These are phyloP conservation scores for Pseudocercospora fuligena DNA, from an alignment of 2,329 filamentous ascomycete species.

Conservation along the genomic window DNA sequence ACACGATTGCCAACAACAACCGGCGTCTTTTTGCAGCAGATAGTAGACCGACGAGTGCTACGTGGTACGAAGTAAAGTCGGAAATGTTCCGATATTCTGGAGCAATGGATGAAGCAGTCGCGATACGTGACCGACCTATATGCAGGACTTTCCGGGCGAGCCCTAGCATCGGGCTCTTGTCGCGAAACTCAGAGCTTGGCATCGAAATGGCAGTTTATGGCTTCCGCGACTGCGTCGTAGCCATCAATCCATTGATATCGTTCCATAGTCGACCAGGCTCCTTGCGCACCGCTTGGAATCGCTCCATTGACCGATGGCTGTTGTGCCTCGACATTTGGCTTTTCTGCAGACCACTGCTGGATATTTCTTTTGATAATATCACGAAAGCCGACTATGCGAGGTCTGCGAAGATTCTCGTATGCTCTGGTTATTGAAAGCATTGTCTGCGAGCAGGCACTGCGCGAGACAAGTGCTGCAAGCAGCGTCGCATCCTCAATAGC, in stretches of 20 bases:
- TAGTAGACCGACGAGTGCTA: too few relatives aligned
- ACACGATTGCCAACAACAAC: not conserved
- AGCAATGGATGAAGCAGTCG: not conserved
- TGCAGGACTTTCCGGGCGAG: too few relatives aligned
- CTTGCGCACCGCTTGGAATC: not conserved
- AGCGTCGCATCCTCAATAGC: slow-evolving; percentile 20
- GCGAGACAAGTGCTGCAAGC: slow-evolving; percentile 9
- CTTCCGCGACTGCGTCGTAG: slow-evolving; percentile 15
- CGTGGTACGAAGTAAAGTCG: not conserved
- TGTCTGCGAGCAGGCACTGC: not conserved
- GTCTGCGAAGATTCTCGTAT: slow-evolving; percentile 16
- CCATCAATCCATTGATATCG: slow-evolving; percentile 18
- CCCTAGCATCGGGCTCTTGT: not conserved
- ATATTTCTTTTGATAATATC: slow-evolving; percentile 16
- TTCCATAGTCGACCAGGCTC: slow-evolving; percentile 1
- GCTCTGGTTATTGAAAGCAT: not conserved
- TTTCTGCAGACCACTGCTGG: not conserved
- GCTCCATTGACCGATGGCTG: not conserved
- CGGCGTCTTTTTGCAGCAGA: not conserved
- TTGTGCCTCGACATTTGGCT: not conserved
- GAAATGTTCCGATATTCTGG: not conserved
- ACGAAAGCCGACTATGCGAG: slow-evolving; percentile 15
- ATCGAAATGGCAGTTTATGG: not conserved
- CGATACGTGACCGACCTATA: too few relatives aligned
- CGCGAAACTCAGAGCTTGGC: not conserved